Conservation (phyloP, 1,284 basidiomycete genomes). For the Puccinia horiana region DNA sequence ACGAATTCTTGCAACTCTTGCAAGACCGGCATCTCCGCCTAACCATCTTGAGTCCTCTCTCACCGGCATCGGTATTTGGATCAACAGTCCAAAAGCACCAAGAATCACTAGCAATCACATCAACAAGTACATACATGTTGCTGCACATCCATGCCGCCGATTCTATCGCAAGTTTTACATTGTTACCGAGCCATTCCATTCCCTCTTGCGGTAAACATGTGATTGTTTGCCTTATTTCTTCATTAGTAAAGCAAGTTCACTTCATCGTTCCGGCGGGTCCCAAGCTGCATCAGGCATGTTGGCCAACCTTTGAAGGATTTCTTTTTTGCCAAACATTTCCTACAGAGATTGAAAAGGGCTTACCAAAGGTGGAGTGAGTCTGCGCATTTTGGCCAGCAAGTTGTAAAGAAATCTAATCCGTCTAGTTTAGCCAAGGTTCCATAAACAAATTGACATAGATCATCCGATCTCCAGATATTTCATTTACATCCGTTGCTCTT, state of each 20-base stretch:
- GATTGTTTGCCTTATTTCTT: not conserved
- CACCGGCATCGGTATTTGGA: not conserved
- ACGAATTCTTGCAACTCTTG: not conserved
- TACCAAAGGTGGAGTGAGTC: not conserved
- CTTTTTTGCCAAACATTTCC: not conserved
- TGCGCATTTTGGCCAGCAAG: not conserved
- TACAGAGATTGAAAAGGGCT: not conserved
- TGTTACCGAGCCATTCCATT: not conserved
- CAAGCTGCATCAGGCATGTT: not conserved
- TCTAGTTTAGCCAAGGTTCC: too few species aligned
- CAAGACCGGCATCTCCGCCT: slow-evolving; percentile 26
- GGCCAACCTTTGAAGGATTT: not conserved
- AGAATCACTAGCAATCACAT: not conserved
- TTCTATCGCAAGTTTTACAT: not conserved
- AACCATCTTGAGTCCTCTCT: slow-evolving; percentile 31
- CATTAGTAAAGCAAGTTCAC: not conserved
- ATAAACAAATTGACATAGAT: too few species aligned
- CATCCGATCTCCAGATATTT: too few species aligned
- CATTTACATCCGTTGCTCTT: too few species aligned
- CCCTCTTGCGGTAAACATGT: not conserved
- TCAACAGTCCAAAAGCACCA: slow-evolving; percentile 2
- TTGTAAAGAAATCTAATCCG: too few species aligned
- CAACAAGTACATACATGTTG: not conserved
- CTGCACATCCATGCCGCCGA: not conserved
- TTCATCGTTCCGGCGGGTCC: not conserved